A percentile compares a stretch with the other conserved stretches of the same genome.
Evolutionary conservation across 2,329 filamentous ascomycete genomes (phyloP).

Genomic region (Fusarium cicatricum): DNA sequence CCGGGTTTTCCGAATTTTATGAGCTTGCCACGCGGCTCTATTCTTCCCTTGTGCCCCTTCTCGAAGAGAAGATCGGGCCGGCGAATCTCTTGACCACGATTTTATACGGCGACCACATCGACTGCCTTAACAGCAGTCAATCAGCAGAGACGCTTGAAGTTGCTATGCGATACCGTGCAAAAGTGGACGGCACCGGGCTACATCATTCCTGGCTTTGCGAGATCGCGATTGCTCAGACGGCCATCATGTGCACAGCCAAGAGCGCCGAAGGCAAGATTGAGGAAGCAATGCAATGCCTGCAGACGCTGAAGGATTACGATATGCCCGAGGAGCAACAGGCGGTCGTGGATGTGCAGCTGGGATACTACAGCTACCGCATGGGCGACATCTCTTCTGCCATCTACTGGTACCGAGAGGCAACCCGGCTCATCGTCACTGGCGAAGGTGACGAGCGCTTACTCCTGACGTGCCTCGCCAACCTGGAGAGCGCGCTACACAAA

Average conservation of each 20-base stretch:
- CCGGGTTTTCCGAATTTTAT: constrained; percentile 46
- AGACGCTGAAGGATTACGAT: constrained; percentile 41
- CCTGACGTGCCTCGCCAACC: constrained; percentile 46
- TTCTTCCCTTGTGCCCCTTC: constrained; percentile 41
- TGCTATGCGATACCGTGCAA: constrained; percentile 41
- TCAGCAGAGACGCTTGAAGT: constrained; percentile 41
- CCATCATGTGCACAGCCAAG: constrained; percentile 42
- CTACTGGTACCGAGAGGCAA: constrained; percentile 43
- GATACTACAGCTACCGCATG: constrained; percentile 45
- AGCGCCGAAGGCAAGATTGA: constrained; percentile 42
- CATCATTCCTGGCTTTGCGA: constrained; percentile 45
- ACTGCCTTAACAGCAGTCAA: constrained; percentile 42
- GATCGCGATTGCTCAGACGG: constrained; percentile 44
- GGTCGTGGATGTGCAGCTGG: constrained; percentile 44
- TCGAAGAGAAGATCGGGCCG: constrained; percentile 44
- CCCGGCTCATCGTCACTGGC: constrained; percentile 38
- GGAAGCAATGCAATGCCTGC: constrained; percentile 44
- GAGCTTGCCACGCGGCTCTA: constrained; percentile 46
- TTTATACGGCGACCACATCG: constrained; percentile 47
- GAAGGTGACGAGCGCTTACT: constrained; percentile 46
- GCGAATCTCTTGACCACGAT: constrained; percentile 47
- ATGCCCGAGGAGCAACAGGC: constrained; percentile 45
- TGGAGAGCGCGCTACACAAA: constrained; percentile 42
- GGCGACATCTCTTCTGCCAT: constrained; percentile 42
- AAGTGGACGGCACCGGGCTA: constrained; percentile 42